Evolutionary conservation across 2,329 filamentous ascomycete species (phyloP).

Genomic region (Fusarium irregulare): DNA sequence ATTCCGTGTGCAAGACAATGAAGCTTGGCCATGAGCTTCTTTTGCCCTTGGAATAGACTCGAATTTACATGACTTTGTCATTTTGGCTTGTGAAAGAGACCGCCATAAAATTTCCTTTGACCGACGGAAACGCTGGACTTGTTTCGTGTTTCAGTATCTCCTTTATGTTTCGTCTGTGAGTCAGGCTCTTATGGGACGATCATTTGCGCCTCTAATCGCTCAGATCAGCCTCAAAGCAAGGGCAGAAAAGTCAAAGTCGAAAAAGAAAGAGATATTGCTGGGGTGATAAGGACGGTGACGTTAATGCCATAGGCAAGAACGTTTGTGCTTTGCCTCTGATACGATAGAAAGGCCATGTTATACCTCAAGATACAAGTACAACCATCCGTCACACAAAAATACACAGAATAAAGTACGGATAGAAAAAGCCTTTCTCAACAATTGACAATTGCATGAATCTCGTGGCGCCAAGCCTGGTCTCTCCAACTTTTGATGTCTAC

Average conservation of each 20-base stretch:
- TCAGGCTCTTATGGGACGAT: constrained; percentile 4
- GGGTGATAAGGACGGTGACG: constrained; percentile 10
- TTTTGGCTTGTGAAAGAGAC: constrained; percentile 3
- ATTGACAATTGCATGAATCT: constrained; percentile 4
- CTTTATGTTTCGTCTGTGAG: constrained; percentile 22
- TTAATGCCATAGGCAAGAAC: constrained; percentile 25
- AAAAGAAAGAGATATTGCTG: constrained; percentile 18
- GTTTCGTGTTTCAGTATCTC: constrained; percentile 41
- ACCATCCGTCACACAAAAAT: neutral
- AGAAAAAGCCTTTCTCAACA: neutral
- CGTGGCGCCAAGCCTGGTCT: constrained; percentile 17
- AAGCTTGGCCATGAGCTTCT: constrained; percentile 30
- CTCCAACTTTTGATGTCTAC: constrained; percentile 16
- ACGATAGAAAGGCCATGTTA: neutral
- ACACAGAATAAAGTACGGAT: neutral
- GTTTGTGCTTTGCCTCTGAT: neutral
- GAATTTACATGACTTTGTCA: neutral
- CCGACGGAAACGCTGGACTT: constrained; percentile 10
- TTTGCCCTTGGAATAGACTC: constrained; percentile 1
- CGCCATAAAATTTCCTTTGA: constrained; percentile 6
- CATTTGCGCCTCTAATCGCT: neutral
- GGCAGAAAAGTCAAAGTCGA: neutral
- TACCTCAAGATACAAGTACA: neutral
- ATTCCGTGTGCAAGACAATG: constrained; percentile 19
- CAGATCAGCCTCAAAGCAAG: constrained; percentile 22